phyloP scores from a whole-genome alignment of 2,329 filamentous ascomycete genomes.

The Aureobasidium sp. region DNA sequence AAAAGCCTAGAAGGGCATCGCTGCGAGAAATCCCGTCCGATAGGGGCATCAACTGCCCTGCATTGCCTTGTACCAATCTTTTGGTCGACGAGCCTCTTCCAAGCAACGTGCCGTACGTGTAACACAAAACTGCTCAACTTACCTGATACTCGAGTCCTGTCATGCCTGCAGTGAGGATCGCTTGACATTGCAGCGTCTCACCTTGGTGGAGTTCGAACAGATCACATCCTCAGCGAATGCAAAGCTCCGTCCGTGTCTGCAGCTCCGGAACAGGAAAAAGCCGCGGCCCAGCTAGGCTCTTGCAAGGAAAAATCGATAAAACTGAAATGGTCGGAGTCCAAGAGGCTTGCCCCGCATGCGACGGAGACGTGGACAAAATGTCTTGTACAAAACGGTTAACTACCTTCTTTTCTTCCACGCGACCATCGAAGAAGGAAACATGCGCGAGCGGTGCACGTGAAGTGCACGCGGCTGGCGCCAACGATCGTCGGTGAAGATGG shows the following conservation, averaged over 20 bases:
- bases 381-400: not conserved
- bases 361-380: not conserved
- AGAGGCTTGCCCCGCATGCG: conserved; percentile 2
- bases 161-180: not conserved
- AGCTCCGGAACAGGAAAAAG: conserved; percentile 1
- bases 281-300: not conserved
- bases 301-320: conserved; percentile 2
- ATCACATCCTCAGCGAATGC: not conserved
- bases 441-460: not conserved
- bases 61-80: conserved; percentile 8
- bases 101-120: not conserved
- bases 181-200: not conserved
- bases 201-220: not conserved
- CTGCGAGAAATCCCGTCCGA: not conserved
- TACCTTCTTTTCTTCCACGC: conserved; percentile 1
- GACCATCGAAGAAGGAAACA: not conserved
- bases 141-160: not conserved
- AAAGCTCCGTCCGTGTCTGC: not conserved
- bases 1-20: too few relatives aligned
- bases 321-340: not conserved
- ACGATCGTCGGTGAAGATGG: not conserved
- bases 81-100: not conserved
- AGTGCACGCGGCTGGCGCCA: not conserved
- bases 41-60: conserved; percentile 9
- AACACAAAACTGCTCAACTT: not conserved